phyloP scores from a whole-genome alignment of 129 eudicot species.

The Ambrosia trifida region DNA sequence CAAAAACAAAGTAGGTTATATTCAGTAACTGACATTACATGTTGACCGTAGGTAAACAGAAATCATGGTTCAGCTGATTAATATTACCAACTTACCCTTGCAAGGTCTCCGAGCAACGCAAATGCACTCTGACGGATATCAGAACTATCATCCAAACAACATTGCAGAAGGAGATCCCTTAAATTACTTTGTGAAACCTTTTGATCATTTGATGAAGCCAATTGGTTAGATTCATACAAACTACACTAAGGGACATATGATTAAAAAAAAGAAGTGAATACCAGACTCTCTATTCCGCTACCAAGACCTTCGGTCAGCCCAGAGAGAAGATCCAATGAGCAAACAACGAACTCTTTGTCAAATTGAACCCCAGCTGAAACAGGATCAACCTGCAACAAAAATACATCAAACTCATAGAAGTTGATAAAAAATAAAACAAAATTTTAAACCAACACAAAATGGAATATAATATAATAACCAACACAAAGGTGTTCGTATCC shows the following conservation, averaged over 20 bases:
- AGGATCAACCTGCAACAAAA: constrained; percentile 63
- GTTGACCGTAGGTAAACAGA: no score
- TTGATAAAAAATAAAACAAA: background rate
- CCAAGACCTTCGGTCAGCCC: constrained; percentile 97
- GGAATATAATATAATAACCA: background rate
- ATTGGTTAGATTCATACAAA: background rate
- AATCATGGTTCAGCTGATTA: no score
- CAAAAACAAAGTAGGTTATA: constrained; percentile 16
- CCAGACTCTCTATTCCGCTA: constrained; percentile 90
- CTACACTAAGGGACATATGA: background rate
- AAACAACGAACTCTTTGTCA: constrained; percentile 86
- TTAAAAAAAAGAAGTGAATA: constrained; percentile 31
- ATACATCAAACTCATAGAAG: background rate
- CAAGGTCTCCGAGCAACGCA: constrained; percentile 96
- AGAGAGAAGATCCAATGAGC: constrained; percentile 90
- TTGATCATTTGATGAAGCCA: background rate
- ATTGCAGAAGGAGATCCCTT: constrained; percentile 88
- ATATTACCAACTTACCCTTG: constrained; percentile 70
- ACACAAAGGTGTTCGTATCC: background rate
- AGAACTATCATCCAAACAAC: constrained; percentile 84
- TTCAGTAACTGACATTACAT: no score
- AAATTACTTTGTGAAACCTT: constrained; percentile 90
- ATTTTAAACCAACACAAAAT: background rate
- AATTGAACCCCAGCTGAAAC: constrained; percentile 75
- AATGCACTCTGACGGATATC: constrained; percentile 97